Base-by-base conservation (phyloP, 2,329 filamentous ascomycete species). In the Helotiales sp. region DNA sequence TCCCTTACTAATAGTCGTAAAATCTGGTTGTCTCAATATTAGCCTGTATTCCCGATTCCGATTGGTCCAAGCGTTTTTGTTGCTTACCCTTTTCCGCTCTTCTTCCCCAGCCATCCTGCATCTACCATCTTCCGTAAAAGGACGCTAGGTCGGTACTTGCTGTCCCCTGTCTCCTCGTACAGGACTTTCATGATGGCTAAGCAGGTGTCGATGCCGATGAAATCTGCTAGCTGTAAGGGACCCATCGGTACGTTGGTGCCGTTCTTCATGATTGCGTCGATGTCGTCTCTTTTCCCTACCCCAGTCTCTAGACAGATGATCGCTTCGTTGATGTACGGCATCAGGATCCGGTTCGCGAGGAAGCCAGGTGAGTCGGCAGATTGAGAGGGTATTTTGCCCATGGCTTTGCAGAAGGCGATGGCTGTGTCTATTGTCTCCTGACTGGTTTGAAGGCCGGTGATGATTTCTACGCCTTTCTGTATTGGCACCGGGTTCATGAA, bases 401-500 rank as follows among this genome's bases (percentile, higher is more conserved):
- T 96, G 59, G 85, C 85, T 76, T 89, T 85, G 75, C 93, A 93
- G 71, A 99, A 93, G 5, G 84, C 88, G 10, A 98, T 76, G 2
- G 95, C 91, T 0, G 88, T 90, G 17, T 91, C 87, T 44, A 97
- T 77, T 1, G 95, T 98, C 60, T 84, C 82, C 65, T 86, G 78
- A 58, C 90, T 95, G 2, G 95, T 99, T 75, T 99, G 95, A 29
- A 99, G 80, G 29, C 92, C 95, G 52, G 90, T 88, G 72, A 99
- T 98, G 69, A 99, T 97, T 77, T 99, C 95, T 5, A 99, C 95
- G 52, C 95, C 95, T 75, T 96, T 96, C 72, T 98, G 95, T 30
- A 99, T 78, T 2, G 95, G 95, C 0, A 99, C 95, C 0, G 95
- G 95, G 79, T 99, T 99, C 95, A 99, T 99, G 76, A 99, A 99